Base-by-base conservation (phyloP, 805 yeast species). In the Myxozyma vanderwaltii region DNA sequence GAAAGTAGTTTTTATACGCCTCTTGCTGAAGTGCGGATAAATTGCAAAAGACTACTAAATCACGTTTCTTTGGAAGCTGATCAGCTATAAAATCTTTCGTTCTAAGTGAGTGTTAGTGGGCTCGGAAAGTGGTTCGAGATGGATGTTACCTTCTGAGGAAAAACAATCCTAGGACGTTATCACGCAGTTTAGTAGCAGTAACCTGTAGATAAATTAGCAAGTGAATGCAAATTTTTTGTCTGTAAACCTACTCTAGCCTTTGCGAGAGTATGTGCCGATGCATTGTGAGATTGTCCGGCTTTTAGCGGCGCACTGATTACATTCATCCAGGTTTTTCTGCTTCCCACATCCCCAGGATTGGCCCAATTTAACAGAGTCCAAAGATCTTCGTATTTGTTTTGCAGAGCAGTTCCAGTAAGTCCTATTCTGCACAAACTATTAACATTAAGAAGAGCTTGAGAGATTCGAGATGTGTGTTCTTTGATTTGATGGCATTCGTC, bases 381-480 rank as follows among this genome's bases (percentile, higher is more conserved):
- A 15, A 54, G 44, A 41, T 58, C 63, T 38, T 61, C 63, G 44
- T 58, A 58, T 17, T 56, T 23, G 27, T 61, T 61, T 35, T 61
- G 65, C 8, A 61, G 26, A 4, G 65, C 65, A 26, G 63, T 61
- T 7, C 65, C 65, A 40, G 65, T 58, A 15, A 61, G 55, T 21
- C 65, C 65, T 19, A 61, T 58, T 21, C 65, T 54, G 39, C 63
- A 58, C 8, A 58, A 45, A 26, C 57, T 36, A 44, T 61, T 61
- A 44, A 61, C 56, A 13, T 47, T 47, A 2, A 17, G 36, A 45
- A 57, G 46, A 2, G 63, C 60, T 21, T 35, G 38, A 2, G 63
- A 46, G 35, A 61, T 24, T 26, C 33, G 54, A 8, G 65, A 49
- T 10, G 39, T 24, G 21, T 43, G 35, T 19, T 51, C 53, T 41